phyloP scores from a whole-genome alignment of 345 rosid genomes.

The Boechera retrofracta region DNA sequence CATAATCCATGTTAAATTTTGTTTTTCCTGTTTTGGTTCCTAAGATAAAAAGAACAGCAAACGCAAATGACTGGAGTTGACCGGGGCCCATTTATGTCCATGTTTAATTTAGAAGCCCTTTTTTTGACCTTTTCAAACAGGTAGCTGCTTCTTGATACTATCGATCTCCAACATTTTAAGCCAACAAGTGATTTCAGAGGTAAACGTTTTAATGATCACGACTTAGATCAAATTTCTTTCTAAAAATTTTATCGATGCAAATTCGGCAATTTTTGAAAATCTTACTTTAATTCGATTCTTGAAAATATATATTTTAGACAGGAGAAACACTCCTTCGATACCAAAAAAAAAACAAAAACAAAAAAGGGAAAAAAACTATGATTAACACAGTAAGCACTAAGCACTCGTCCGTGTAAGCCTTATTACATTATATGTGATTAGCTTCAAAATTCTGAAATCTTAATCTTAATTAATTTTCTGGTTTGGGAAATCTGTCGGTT shows the following conservation, averaged over 20 bases:
- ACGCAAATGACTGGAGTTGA: no score
- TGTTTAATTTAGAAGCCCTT: neutral
- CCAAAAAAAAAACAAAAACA: neutral
- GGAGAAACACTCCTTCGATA: slow-evolving; percentile 9
- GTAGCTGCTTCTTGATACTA: neutral
- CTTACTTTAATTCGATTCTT: neutral
- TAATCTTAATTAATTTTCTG: neutral
- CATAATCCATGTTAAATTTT: neutral
- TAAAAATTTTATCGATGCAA: neutral
- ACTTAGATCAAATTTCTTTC: neutral
- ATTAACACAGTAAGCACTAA: neutral
- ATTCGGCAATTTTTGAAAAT: neutral
- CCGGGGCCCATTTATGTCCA: neutral
- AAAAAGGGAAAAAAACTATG: neutral
- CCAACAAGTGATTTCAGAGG: neutral
- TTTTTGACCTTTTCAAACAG: neutral
- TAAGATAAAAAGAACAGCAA: no score
- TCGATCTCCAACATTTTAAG: neutral
- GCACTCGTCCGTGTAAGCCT: neutral
- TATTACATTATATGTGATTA: neutral
- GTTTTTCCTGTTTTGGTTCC: no score
- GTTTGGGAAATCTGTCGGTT: no score
- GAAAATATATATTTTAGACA: neutral
- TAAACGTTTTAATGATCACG: neutral
- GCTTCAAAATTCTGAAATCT: slow-evolving; percentile 13